These are phyloP conservation scores for Funneliformis mosseae DNA, from an alignment of 192 early-diverging fungal species.

Conservation along the genomic window DNA sequence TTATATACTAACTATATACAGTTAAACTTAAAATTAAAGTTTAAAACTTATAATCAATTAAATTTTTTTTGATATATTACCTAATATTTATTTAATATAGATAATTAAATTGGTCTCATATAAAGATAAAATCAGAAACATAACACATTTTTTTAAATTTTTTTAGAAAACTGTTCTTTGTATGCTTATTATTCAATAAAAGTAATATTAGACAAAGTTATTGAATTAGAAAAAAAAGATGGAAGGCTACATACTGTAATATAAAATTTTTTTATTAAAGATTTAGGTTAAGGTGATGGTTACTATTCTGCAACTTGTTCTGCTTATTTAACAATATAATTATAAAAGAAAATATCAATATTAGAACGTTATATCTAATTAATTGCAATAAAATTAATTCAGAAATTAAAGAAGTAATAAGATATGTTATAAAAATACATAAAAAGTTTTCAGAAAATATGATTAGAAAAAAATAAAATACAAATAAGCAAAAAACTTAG, in stretches of 20 bases:
- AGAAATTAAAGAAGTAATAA: background rate
- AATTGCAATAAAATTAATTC: background rate
- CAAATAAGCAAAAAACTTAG: background rate
- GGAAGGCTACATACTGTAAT: background rate
- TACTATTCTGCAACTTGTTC: background rate
- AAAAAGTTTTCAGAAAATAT: background rate
- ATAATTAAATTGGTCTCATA: no score
- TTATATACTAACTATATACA: no score
- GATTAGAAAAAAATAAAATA: background rate
- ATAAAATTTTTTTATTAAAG: background rate
- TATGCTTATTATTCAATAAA: no score
- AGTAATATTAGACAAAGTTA: no score
- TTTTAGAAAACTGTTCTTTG: no score
- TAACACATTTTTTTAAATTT: no score
- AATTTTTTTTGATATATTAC: no score
- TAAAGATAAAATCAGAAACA: no score
- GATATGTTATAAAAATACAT: background rate
- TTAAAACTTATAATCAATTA: no score
- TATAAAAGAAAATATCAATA: background rate
- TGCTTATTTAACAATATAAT: background rate
- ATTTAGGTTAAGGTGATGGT: background rate
- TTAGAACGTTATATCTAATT: background rate
- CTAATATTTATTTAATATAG: no score
- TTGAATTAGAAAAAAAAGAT: background rate
- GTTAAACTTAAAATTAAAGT: no score